Base-by-base conservation (phyloP, 305 asterid genomes). In the Fraxinus sp. region DNA sequence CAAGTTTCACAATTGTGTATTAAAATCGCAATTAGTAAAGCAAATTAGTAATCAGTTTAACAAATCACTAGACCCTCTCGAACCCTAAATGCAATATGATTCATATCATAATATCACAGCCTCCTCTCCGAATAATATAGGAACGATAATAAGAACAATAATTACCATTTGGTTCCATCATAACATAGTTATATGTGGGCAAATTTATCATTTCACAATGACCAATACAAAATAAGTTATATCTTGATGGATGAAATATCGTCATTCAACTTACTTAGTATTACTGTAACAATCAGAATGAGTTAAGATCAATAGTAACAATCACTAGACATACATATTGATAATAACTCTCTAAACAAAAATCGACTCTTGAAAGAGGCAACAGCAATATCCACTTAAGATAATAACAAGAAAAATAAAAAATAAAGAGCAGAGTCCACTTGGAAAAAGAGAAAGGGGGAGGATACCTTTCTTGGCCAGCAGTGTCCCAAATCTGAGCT, bases 401-500 rank as follows among this genome's bases (percentile, higher is more conserved):
- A 16, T 32, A 77, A 41, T 8, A 24, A 49, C 16, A 46, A 26
- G 32, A 37, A 43, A 4, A 22, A 46, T n/a, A 75, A 32, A 28
- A 52, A 32, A 4, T 43, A 8, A 41, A 7, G 24, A 33, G 8
- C 16, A 37, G 59, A 52, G 5, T 76, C 70, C 37, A 80, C 46
- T 41, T 33, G 1, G 30, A 28, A 66, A 18, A 46, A 16, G 11
- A 13, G 18, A 3, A 64, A 30, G 24, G 73, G 68, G 16, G 7
- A 14, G 55, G 52, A 22, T 81, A 90, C 96, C 96, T 91, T 86
- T 92, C 96, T 84, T 92, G 96, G 68, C 96, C 96, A 85, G 94
- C 96, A 68, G 94, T 92, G 83, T 92, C 97, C 97, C 94, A 92
- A 91, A 91, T 92, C 93, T 91, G 97, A 88, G 94, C 97, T 83